Evolutionary conservation across 371 early-diverging fungal species (phyloP), one percentile per base, ranked within the genome.

Genomic region (Mucor mucedo): DNA sequence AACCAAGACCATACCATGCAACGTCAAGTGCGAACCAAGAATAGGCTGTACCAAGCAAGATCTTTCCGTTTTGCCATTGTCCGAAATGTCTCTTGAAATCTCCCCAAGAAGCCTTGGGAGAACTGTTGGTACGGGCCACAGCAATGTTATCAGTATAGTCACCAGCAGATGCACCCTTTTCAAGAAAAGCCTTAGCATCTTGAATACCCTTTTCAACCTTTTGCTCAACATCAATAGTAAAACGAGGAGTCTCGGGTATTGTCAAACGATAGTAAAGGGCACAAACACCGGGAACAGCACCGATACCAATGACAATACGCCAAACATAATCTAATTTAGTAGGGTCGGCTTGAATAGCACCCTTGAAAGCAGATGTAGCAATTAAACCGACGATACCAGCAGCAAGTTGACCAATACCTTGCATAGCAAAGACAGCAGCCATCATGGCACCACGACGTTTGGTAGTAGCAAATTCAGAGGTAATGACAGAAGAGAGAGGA

Each of bases 171-270:
- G 72, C 78, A 33, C 66, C 76, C 10, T 58, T 64, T 41, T 70
- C 66, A 27, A 81, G 70, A 44, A 81, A 81, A 4, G 82, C 82
- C 50, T 73, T 71, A 39, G 79, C 79, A 64, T 90, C 87, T 7
- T 52, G 62, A 32, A 79, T 77, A 39, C 88, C 89, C 70, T 81
- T 82, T 60, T 80, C 77, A n/a, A 84, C 66, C 45, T 88, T 84
- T 80, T 82, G 75, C 56, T 90, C 86, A 52, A 91, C 85, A 68
- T 92, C 92, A 33, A 91, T 84, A 5, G 89, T 84, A 74, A 81
- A 94, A 39, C 93, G 89, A 8, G 95, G 93, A 2, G 95, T 91
- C 75, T 94, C 95, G 42, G 93, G 91, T 58, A 93, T 91, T 30
- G 91, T 93, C 58, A 93, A 69, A 52, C 93, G 89, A 72, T 86